These are phyloP conservation scores for Perkinsus olseni DNA, from an alignment of 169 alveolate genomes.

Conservation along the genomic window DNA sequence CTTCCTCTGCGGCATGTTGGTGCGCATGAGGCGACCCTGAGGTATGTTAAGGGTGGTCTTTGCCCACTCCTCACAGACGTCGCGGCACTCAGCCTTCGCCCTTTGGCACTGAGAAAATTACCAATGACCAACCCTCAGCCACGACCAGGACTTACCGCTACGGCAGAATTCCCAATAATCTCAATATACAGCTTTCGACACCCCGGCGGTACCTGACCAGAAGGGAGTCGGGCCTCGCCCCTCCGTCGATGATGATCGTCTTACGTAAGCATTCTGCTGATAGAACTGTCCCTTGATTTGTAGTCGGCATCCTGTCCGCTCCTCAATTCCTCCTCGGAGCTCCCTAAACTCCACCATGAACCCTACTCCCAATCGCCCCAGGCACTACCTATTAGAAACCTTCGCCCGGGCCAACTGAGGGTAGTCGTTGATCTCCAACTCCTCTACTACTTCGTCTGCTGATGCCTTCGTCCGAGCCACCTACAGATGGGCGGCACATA, in stretches of 20 bases:
- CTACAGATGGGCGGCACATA: not conserved
- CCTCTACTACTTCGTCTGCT: conserved; percentile 66
- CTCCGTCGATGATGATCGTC: not conserved
- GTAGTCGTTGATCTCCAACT: conserved; percentile 75
- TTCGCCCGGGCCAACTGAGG: conserved; percentile 60
- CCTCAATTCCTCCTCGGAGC: not conserved
- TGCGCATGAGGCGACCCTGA: not conserved
- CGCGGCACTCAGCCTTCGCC: not conserved
- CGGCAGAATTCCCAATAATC: not conserved
- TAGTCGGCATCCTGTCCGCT: not conserved
- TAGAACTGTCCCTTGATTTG: not conserved
- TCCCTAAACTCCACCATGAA: not conserved
- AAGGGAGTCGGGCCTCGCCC: not conserved
- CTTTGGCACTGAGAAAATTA: not conserved
- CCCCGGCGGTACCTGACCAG: not conserved
- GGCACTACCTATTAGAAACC: not conserved
- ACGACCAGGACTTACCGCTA: not conserved
- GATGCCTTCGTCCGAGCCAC: not conserved
- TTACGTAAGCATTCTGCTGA: not conserved
- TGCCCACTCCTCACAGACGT: not conserved
- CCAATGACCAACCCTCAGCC: not conserved
- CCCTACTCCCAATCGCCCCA: not conserved
- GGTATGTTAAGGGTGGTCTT: not conserved
- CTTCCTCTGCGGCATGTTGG: not conserved
- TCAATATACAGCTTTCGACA: not conserved